Conservation (phyloP, 2,329 filamentous ascomycete species). For the Madurella fahalii region DNA sequence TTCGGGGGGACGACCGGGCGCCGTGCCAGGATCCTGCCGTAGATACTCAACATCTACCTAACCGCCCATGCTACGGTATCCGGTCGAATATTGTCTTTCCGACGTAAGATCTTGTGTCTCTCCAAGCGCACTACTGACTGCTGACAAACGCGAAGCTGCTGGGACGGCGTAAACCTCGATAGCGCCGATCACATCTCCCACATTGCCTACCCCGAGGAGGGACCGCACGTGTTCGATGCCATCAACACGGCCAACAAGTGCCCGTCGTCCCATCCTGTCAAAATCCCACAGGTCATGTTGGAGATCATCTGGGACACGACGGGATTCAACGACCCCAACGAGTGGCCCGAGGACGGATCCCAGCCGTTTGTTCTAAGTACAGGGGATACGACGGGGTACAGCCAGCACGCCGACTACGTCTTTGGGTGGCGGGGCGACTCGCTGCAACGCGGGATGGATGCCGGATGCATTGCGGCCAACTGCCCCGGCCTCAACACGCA, state of each 20-base stretch:
- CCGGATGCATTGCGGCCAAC: constrained; percentile 1
- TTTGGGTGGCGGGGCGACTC: constrained; percentile 35
- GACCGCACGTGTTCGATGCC: constrained; percentile 37
- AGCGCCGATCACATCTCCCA: constrained; percentile 41
- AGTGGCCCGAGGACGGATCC: constrained; percentile 35
- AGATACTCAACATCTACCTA: constrained; percentile 36
- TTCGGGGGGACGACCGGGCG: constrained; percentile 38
- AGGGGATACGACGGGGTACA: constrained; percentile 36
- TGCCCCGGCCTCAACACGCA: constrained; percentile 33
- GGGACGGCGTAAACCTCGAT: constrained; percentile 46
- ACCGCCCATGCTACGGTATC: constrained; percentile 39
- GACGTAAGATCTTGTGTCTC: constrained; percentile 47
- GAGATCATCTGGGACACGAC: constrained; percentile 42
- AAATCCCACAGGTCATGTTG: constrained; percentile 43
- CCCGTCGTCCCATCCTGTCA: constrained; percentile 34
- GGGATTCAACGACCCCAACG: constrained; percentile 32
- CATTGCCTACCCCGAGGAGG: constrained; percentile 36
- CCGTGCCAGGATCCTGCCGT: constrained; percentile 29
- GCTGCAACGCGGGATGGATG: constrained; percentile 34
- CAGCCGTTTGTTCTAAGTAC: constrained; percentile 33
- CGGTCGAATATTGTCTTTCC: constrained; percentile 43
- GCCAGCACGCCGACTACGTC: constrained; percentile 39
- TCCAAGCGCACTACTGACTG: constrained; percentile 18
- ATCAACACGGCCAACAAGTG: constrained; percentile 31
- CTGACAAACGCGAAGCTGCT: constrained; percentile 38